Evolutionary conservation across 805 yeast species (phyloP), one percentile per base, ranked within the genome.

Genomic region (Wickerhamiella vanderwaltii): DNA sequence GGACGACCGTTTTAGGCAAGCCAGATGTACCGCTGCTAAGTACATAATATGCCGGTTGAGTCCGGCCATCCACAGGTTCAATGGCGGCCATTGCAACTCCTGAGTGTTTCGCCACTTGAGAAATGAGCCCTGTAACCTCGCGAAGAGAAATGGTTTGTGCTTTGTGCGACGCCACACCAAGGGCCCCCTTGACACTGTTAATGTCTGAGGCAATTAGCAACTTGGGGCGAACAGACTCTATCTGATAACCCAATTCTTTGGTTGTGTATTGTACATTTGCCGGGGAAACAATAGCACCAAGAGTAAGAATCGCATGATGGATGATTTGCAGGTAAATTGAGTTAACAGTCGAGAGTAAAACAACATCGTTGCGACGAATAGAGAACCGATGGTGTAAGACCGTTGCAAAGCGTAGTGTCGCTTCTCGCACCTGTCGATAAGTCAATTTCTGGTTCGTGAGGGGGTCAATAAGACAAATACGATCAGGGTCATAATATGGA

Each of bases 1-100:
- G 60, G 24, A 74, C 73, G 24, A 77, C 86, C 52, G 87, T 86
- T 62, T 80, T 80, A 46, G 87, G 82, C 32, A 75, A 71, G 44
- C 87, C 86, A 13, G 58, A 54, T 18, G 60, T 53, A 5, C 57
- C 55, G 1, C 52, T 49, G 17, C 53, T 51, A 26, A 52, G 47
- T 35, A 49, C 46, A 32, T 49, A 51, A 38, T 49, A 51, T 3
- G 55, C 56, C 11, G 42, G 39, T 36, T 45, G 45, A 12, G 26
- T 17, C 2, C 23, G 29, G 6, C 43, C 43, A 23, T 30, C 42
- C 4, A 40, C 41, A 3, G 22, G 40, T 16, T 15, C 15, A 29
- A 28, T 26, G 6, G 4, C 12, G 11, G 29, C 30, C n/a, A 25
- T 17, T 9, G 19, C 30, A 2, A 35, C 25, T 4, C 13, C 3